Evolutionary conservation across 2,329 filamentous ascomycete genomes (phyloP).

Genomic region (Apiospora sp.): DNA sequence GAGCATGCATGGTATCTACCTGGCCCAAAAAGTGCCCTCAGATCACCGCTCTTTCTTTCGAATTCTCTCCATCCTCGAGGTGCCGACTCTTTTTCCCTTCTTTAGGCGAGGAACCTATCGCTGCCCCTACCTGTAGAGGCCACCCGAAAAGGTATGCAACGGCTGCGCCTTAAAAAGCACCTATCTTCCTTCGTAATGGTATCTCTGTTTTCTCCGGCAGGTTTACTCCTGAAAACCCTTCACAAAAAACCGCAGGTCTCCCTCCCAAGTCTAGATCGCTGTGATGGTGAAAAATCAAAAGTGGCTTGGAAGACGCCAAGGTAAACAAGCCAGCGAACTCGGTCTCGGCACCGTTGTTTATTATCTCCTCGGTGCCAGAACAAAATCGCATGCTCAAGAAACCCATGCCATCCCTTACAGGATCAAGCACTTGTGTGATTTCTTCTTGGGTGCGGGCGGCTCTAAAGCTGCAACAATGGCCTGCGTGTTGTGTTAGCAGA

Average conservation of each 20-base stretch:
- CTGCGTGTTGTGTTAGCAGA: constrained; percentile 54
- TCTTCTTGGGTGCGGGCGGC: constrained; percentile 84
- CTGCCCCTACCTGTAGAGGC: constrained; percentile 24
- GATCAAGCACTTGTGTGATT: constrained; percentile 72
- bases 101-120: constrained; percentile 12
- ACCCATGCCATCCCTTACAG: constrained; percentile 54
- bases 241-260: constrained; percentile 24
- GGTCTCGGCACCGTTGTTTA: constrained; percentile 10
- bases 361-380: constrained; percentile 10
- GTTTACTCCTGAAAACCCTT: constrained; percentile 23
- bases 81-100: constrained; percentile 5
- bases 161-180: constrained; percentile 18
- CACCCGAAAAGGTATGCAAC: constrained; percentile 19
- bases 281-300: constrained; percentile 28
- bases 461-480: constrained; percentile 96
- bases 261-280: constrained; percentile 29
- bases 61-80: neutral
- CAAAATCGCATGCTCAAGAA: constrained; percentile 18
- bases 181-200: constrained; percentile 24
- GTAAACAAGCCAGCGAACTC: constrained; percentile 17
- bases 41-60: constrained; percentile 1
- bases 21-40: neutral
- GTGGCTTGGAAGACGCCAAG: constrained; percentile 17
- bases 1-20: constrained; percentile 1
- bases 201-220: constrained; percentile 23